Percentiles rank a stretch among this genome's conserved stretches.
phyloP scores from a whole-genome alignment of 2,329 filamentous ascomycete genomes.

The Graphium sp. region DNA sequence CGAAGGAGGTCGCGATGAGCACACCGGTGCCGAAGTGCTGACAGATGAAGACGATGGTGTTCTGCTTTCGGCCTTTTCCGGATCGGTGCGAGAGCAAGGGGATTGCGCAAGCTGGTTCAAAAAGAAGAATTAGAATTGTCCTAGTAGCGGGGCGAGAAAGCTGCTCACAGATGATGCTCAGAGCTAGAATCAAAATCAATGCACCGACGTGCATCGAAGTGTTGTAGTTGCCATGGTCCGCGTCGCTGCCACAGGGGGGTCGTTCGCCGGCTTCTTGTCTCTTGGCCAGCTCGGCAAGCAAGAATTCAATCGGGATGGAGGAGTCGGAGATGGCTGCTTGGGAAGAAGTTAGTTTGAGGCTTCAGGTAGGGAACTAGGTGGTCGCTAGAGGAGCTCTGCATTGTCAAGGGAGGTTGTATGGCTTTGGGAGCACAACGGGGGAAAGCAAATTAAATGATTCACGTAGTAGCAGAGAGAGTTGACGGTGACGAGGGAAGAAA shows the following conservation, averaged over 20 bases:
- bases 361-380: no score
- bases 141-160: background rate
- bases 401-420: no score
- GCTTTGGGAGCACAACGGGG: no score
- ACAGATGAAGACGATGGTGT: conserved; percentile 45
- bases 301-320: conserved; percentile 30
- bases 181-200: conserved; percentile 43
- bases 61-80: conserved; percentile 38
- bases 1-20: conserved; percentile 72
- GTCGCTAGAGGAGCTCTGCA: background rate
- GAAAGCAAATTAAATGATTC: no score
- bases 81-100: conserved; percentile 46
- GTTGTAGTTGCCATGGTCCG: conserved; percentile 40
- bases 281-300: conserved; percentile 33
- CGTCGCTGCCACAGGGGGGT: conserved; percentile 32
- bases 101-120: conserved; percentile 40
- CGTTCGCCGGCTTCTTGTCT: conserved; percentile 23
- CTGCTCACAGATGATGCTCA: conserved; percentile 41
- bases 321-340: conserved; percentile 18
- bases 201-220: conserved; percentile 51
- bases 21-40: conserved; percentile 72
- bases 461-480: no score
- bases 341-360: background rate
- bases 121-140: background rate
- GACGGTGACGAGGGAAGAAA: no score